Base-by-base conservation (phyloP, 352 stramenopile species). In the Phytopythium litorale region DNA sequence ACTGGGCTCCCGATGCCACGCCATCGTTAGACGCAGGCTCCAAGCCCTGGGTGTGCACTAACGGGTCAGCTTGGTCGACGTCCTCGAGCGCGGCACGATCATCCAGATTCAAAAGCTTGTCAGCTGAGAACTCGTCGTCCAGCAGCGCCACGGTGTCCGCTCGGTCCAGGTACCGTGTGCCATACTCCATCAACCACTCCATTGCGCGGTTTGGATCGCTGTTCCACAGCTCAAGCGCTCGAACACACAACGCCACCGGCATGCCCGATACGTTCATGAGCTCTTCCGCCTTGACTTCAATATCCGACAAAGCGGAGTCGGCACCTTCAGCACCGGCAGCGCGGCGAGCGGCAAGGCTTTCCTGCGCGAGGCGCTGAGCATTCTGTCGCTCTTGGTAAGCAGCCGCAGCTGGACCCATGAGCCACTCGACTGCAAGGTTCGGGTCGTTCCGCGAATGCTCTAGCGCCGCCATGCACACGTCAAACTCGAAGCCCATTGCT, bases 131-230 rank as follows among this genome's bases (percentile, higher is more conserved):
- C 0, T 66, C 53, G 30, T 92, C 84, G 0, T 55, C 66, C 21
- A 92, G 55, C 13, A 88, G 33, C 12, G 72, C 40, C 19, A 92
- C 30, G 2, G 60, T 73, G n/a, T 88, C 78, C 25, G 67, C 59
- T 49, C 78, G 83, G 18, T 91, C 73, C 0, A 73, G 54, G 55
- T 91, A 94, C 9, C 72, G 78, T 8, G 48, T 68, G 15, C 87
- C 87, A 30, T 93, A 78, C 58, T 96, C 87, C 75, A 96, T 92
- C 11, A 96, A 63, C 87, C 87, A 96, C 68, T 94, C 87, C 83
- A 94, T 92, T 1, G 87, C 81, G 32, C 83, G 81, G 52, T 96
- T 94, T 4, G 85, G 82, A 60, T 96, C 85, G n/a, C 63, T 77
- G 52, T 87, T 91, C 21, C 70, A 87, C 8, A 96, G 71, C 56